Evolutionary conservation across 2,329 filamentous ascomycete genomes (phyloP), one percentile per base, ranked within the genome.

Genomic region (Epichloe uncinata): DNA sequence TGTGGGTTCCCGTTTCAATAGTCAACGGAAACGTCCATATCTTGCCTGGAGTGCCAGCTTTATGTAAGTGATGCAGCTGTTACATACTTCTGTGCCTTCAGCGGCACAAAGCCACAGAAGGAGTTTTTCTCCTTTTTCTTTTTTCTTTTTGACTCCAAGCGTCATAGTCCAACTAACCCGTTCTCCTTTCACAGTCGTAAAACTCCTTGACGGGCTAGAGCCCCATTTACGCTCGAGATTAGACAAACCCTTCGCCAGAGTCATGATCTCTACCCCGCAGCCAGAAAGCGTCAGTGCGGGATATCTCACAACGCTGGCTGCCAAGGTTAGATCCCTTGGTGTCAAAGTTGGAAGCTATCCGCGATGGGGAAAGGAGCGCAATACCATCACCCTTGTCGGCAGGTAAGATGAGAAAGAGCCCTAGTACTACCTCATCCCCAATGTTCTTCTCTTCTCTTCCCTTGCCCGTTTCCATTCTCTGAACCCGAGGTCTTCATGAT

Each of bases 261-360:
- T 95, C 41, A 66, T 95, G 57, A 85, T 97, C 63, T 88, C 86
- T 46, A 97, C 93, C 30, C 90, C 91, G 30, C 65, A 95, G 67
- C 73, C 85, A 0, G 93, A 98, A 73, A 96, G 89, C 66, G 78
- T 77, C 16, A 81, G 96, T 34, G 91, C 93, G 12, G 26, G 26
- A 9, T 30, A 30, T 30, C 26, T 30, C 8, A 9, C 8, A 30
- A 30, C 26, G 26, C 26, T 30, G 26, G 26, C 26, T 30, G 26
- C 8, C 26, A 30, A 9, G 26, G 26, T 30, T 9, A 4, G 9
- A 9, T 9, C 26, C 26, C 26, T 30, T 9, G 26, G 88, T 3
- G 77, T 97, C 60, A 97, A 97, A 70, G 88, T 97, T 15, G 93
- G 93, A 44, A 95, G 87, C 66, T 97, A 98, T 67, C 93, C 93